phyloP scores from a whole-genome alignment of 2,329 filamentous ascomycete genomes.

The Pseudogymnoascus sp. region DNA sequence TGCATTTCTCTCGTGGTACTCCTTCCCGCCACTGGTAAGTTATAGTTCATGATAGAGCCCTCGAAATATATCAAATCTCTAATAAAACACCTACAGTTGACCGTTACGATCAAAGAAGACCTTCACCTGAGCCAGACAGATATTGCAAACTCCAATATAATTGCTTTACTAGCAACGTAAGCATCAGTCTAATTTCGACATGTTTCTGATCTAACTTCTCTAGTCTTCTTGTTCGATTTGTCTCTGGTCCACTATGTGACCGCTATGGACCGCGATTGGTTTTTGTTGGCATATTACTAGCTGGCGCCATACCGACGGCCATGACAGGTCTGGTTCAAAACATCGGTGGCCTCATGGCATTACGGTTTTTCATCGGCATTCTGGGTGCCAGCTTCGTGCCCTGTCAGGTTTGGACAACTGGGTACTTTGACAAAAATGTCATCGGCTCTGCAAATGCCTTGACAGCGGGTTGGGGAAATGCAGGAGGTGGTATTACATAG shows the following conservation, averaged over 20 bases:
- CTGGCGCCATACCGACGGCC: conserved; percentile 72
- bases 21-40: conserved; percentile 42
- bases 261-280: conserved; percentile 70
- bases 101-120: conserved; percentile 71
- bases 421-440: conserved; percentile 87
- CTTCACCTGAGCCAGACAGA: conserved; percentile 61
- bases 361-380: conserved; percentile 74
- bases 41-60: conserved; percentile 24
- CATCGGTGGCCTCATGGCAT: conserved; percentile 57
- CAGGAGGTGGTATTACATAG: conserved; percentile 84
- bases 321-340: conserved; percentile 69
- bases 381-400: conserved; percentile 72
- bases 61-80: neutral
- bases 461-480: conserved; percentile 76
- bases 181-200: neutral
- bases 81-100: conserved; percentile 22
- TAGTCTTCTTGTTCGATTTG: conserved; percentile 59
- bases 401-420: conserved; percentile 87
- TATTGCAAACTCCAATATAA: conserved; percentile 83
- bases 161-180: conserved; percentile 63
- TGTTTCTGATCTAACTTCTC: neutral
- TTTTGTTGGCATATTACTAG: conserved; percentile 67
- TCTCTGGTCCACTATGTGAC: conserved; percentile 80
- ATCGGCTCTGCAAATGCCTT: conserved; percentile 83
- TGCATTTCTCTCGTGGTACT: conserved; percentile 86